Percentiles rank a stretch among this genome's conserved stretches.
Conservation (phyloP, 805 yeast genomes). For the Kodamaea kakaduensis region DNA sequence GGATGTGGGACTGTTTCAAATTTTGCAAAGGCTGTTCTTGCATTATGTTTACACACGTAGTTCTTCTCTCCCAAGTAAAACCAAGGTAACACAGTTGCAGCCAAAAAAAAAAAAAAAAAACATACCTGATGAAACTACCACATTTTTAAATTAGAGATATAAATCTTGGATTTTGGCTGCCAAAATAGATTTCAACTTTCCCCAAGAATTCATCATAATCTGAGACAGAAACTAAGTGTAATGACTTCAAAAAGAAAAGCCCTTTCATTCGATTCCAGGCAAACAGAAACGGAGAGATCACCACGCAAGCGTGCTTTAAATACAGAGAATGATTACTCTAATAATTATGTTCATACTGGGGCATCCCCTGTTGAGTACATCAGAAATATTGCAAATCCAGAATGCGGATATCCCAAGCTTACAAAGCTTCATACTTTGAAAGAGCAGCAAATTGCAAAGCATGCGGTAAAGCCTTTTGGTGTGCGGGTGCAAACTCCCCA, state of each 20-base stretch:
- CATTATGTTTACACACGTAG: no score
- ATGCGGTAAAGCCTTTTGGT: slow-evolving; percentile 66
- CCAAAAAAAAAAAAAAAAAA: slow-evolving; percentile 3
- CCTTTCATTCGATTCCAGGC: no score
- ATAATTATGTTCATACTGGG: slow-evolving; percentile 61
- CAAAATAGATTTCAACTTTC: no score
- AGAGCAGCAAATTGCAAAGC: slow-evolving; percentile 47
- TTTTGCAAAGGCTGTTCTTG: no score
- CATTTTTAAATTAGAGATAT: not conserved
- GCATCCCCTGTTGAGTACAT: slow-evolving; percentile 60
- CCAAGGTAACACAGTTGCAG: slow-evolving; percentile 4
- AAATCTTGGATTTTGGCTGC: not conserved
- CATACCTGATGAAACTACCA: not conserved
- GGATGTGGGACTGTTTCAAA: no score
- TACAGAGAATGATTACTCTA: slow-evolving; percentile 67
- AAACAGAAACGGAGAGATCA: slow-evolving; percentile 1
- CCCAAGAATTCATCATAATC: no score
- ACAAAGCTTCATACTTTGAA: slow-evolving; percentile 66
- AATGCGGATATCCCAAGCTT: slow-evolving; percentile 83
- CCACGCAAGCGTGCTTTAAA: not conserved
- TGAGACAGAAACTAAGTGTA: no score
- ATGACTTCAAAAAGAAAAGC: not conserved
- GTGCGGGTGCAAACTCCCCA: slow-evolving; percentile 48
- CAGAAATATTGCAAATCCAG: slow-evolving; percentile 60
- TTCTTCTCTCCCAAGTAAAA: slow-evolving; percentile 1